Evolutionary conservation across 345 rosid genomes (phyloP).

Genomic region (Punica granatum): DNA sequence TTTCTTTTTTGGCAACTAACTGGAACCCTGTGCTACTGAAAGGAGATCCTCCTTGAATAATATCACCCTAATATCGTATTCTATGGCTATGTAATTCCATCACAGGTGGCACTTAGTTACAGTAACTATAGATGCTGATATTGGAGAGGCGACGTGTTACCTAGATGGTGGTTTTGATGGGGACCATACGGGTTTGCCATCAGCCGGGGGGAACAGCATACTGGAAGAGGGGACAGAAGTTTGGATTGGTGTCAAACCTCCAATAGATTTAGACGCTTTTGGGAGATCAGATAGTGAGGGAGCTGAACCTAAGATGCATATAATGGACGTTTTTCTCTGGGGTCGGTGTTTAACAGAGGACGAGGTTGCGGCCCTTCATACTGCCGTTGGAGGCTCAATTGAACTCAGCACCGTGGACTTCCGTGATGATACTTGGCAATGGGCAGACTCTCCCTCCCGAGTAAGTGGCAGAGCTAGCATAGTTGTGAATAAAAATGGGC

Average conservation of each 20-base stretch:
- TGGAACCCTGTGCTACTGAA: slow-evolving; percentile 5
- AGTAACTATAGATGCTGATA: slow-evolving; percentile 86
- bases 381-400: slow-evolving; percentile 52
- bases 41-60: no score
- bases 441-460: slow-evolving; percentile 95
- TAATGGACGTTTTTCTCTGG: slow-evolving; percentile 99
- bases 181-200: slow-evolving; percentile 65
- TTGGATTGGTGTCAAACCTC: slow-evolving; percentile 94
- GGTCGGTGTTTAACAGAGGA: slow-evolving; percentile 96
- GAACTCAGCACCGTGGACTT: slow-evolving; percentile 74
- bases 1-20: neutral
- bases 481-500: neutral
- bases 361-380: slow-evolving; percentile 75
- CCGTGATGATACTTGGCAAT: slow-evolving; percentile 91
- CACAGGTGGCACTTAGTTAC: slow-evolving; percentile 97
- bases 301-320: slow-evolving; percentile 95
- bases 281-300: slow-evolving; percentile 99
- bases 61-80: neutral
- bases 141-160: slow-evolving; percentile 95
- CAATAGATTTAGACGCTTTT: slow-evolving; percentile 85
- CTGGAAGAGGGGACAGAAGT: slow-evolving; percentile 91
- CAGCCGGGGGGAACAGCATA: slow-evolving; percentile 53
- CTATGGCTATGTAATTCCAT: neutral
- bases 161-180: slow-evolving; percentile 98
- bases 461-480: slow-evolving; percentile 36